Base-by-base conservation (phyloP, 305 asterid species). In the Fraxinus dipetala region DNA sequence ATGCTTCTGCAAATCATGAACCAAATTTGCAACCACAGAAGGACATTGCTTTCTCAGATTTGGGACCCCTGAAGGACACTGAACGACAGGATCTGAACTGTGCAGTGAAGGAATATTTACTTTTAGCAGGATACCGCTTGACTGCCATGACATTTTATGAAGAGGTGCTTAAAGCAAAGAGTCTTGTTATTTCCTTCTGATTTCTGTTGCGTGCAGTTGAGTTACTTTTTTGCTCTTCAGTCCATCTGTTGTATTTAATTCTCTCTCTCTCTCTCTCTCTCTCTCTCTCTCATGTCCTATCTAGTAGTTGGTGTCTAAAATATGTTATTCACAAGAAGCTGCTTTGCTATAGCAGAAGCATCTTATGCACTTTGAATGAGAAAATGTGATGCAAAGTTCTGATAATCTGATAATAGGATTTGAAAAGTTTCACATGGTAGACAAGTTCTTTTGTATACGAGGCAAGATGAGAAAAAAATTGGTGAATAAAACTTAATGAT, bases 91-190 rank as follows among this genome's bases (percentile, higher is more conserved):
- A 96, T 91, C 89, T 96, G 78, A 94, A 96, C 88, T 95, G 93
- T 85, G 98, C 99, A 76, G 98, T 96, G 83, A 96, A 94, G 91
- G 98, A 96, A 84, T 96, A 96, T 89, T 85, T 96, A 84, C 85
- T 91, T 76, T 88, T 95, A 83, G 99, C 98, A 24, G 99, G 99
- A 79, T 96, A 96, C 80, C 98, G 99, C 77, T 91, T 96, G 88
- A 93, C 98, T 76, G 97, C 99, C 72, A 96, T 96, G 99, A 96
- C 99, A 86, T 95, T 96, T 88, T 92, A 91, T 78, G 99, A 96
- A 89, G 99, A 96, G 99, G 99, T 96, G 89, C 69, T 63, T 82
- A 79, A 72, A 76, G 72, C 76, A 18, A 77, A 18, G 67, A 43
- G 74, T 81, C 51, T 81, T 80, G 40, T 79, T 82, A 74, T 78